phyloP scores from a whole-genome alignment of 805 yeast species.

The Brettanomyces naardenensis region DNA sequence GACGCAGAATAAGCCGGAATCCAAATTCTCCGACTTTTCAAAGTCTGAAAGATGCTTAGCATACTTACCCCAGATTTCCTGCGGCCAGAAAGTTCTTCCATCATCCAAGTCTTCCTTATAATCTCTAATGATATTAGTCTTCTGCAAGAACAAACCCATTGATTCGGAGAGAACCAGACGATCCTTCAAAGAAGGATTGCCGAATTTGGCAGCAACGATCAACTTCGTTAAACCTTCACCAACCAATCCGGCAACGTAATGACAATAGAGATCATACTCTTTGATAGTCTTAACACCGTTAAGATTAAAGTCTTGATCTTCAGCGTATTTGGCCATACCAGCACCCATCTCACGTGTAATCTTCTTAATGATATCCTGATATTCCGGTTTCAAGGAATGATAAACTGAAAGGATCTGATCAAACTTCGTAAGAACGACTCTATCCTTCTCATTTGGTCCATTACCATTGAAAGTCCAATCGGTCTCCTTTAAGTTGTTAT shows the following conservation, averaged over 20 bases:
- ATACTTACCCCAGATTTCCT: slow-evolving; percentile 84
- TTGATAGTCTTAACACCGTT: slow-evolving; percentile 70
- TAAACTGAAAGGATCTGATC: slow-evolving; percentile 61
- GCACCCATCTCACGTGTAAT: slow-evolving; percentile 86
- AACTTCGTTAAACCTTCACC: slow-evolving; percentile 92
- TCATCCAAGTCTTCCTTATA: slow-evolving; percentile 86
- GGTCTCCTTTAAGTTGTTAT: slow-evolving; percentile 48
- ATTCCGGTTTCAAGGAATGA: slow-evolving; percentile 63
- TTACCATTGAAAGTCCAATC: slow-evolving; percentile 81
- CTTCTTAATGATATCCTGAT: slow-evolving; percentile 70
- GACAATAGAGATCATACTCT: slow-evolving; percentile 89
- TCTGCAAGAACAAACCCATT: slow-evolving; percentile 94
- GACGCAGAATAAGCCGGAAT: slow-evolving; percentile 64
- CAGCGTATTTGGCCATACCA: slow-evolving; percentile 94
- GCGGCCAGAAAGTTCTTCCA: slow-evolving; percentile 94
- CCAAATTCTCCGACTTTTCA: slow-evolving; percentile 35
- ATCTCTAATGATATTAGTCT: slow-evolving; percentile 93
- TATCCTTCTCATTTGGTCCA: slow-evolving; percentile 73
- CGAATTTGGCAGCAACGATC: slow-evolving; percentile 68
- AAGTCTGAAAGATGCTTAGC: slow-evolving; percentile 58
- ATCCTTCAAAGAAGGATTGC: slow-evolving; percentile 44
- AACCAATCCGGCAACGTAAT: slow-evolving; percentile 95
- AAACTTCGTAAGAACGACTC: slow-evolving; percentile 75
- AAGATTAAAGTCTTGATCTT: slow-evolving; percentile 67
- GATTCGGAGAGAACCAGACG: slow-evolving; percentile 58